Evolutionary conservation across 768 basidiomycete genomes (phyloP).

Genomic region (Ramaria sp.): DNA sequence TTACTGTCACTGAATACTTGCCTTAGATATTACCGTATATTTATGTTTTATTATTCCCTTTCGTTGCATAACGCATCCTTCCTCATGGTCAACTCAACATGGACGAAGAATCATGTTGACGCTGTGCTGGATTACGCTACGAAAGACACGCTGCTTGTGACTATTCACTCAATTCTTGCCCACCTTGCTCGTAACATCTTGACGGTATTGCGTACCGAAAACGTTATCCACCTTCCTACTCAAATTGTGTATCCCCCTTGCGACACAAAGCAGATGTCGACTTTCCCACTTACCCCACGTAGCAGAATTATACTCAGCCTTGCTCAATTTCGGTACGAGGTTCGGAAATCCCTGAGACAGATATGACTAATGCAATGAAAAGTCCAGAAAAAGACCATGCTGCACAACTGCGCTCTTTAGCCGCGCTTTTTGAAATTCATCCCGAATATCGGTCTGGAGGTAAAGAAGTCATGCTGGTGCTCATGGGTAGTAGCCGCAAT

Average conservation of each 20-base stretch:
- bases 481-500: constrained; percentile 84
- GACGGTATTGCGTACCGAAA: neutral
- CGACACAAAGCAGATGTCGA: constrained; percentile 63
- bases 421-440: constrained; percentile 40
- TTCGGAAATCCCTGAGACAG: neutral
- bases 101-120: constrained; percentile 83
- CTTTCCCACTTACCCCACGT: constrained; percentile 41
- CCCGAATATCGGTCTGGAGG: constrained; percentile 40
- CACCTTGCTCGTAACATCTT: constrained; percentile 29
- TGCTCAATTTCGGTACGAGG: constrained; percentile 81
- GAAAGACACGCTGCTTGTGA: constrained; percentile 34
- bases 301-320: constrained; percentile 69
- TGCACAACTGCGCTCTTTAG: constrained; percentile 64
- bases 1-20: neutral
- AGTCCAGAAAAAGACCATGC: constrained; percentile 94
- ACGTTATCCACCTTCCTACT: constrained; percentile 15
- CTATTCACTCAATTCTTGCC: constrained; percentile 26
- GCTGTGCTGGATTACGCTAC: constrained; percentile 39
- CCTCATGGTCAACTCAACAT: constrained; percentile 90
- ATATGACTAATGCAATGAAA: neutral
- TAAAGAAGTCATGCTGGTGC: constrained; percentile 44
- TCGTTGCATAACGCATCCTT: constrained; percentile 66
- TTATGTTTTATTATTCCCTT: constrained; percentile 72
- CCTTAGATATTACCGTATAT: constrained; percentile 75
- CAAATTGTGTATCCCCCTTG: constrained; percentile 85